Conservation (phyloP, 2,329 filamentous ascomycete genomes). For the Alternaria incomplexa region DNA sequence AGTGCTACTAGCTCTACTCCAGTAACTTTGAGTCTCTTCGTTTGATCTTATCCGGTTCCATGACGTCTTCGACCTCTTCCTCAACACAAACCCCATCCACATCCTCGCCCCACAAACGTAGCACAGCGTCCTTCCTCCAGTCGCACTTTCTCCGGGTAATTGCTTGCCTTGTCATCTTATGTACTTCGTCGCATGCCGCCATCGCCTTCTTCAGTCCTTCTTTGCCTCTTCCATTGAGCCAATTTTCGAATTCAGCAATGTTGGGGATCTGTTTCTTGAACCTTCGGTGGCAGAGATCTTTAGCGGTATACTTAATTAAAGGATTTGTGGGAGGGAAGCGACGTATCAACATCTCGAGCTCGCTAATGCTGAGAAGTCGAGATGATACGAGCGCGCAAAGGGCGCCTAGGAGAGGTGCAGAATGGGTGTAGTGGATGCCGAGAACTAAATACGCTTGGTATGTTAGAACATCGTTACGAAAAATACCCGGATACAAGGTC, state of each 20-base stretch:
- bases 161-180: not conserved
- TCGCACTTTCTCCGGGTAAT: not conserved
- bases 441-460: slow-evolving; percentile 7
- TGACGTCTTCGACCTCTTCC: not conserved
- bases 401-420: slow-evolving; percentile 1
- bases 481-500: not conserved
- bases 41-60: not conserved
- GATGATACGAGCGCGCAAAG: not conserved
- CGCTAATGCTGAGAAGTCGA: not conserved
- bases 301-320: slow-evolving; percentile 3
- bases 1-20: not conserved
- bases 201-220: not conserved
- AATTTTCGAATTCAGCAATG: not conserved
- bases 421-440: slow-evolving; percentile 4
- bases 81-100: not conserved
- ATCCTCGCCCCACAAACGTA: not conserved
- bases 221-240: not conserved
- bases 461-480: not conserved
- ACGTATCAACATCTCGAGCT: slow-evolving; percentile 1
- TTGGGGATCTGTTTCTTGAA: slow-evolving; percentile 7
- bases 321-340: slow-evolving; percentile 1
- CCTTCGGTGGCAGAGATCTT: slow-evolving; percentile 4
- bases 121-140: not conserved
- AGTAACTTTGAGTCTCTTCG: not conserved
- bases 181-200: not conserved